Percentiles rank a stretch among this genome's conserved stretches.
Evolutionary conservation across 306 rosid species (phyloP).

Genomic region (Adenanthera pavonina): DNA sequence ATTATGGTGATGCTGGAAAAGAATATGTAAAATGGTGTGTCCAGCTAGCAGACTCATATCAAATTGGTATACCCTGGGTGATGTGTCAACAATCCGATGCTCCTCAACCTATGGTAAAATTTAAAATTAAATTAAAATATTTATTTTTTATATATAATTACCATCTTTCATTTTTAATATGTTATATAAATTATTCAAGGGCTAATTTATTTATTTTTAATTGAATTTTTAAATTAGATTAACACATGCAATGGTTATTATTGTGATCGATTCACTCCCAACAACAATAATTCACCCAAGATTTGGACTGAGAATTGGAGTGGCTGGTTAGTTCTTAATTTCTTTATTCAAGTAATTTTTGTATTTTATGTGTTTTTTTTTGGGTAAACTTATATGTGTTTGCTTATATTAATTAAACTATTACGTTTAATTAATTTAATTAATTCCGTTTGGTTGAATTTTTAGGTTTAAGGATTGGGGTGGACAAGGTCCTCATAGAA

Average conservation of each 20-base stretch:
- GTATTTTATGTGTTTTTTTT: no score
- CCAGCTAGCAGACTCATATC: background rate
- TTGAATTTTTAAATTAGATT: background rate
- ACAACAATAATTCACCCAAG: background rate
- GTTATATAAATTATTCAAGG: background rate
- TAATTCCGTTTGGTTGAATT: background rate
- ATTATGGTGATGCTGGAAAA: background rate
- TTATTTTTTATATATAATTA: no score
- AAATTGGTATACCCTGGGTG: background rate
- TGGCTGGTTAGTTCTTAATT: background rate
- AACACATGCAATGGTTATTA: background rate
- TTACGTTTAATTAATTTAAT: background rate
- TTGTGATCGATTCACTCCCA: background rate
- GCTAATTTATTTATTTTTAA: no score
- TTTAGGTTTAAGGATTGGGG: slow-evolving; percentile 53
- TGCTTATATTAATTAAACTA: background rate
- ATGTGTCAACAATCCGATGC: background rate
- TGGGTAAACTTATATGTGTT: no score
- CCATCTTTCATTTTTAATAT: no score
- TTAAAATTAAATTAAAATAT: no score
- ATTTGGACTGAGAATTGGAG: background rate
- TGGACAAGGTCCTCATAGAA: slow-evolving; percentile 40
- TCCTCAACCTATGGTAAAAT: background rate
- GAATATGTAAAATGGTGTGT: background rate
- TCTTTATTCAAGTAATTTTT: no score